Conservation (phyloP, 1,284 basidiomycete species). For the Rhodofomes roseus region DNA sequence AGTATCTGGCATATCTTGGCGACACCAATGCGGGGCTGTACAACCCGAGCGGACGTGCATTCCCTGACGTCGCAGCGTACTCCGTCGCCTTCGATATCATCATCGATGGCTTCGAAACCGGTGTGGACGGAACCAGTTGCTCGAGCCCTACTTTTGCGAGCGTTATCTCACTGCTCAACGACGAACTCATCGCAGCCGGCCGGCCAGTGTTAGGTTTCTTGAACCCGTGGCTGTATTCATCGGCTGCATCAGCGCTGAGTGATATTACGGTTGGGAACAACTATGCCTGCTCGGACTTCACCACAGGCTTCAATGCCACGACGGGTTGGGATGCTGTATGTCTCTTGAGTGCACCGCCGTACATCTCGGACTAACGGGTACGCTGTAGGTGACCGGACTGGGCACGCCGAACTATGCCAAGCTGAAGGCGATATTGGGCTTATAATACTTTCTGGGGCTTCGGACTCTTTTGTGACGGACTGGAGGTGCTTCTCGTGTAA, state of each 20-base stretch:
- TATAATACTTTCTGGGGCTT: too few relatives aligned
- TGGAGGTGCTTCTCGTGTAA: too few relatives aligned
- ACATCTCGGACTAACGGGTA: background rate
- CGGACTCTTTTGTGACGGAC: too few relatives aligned
- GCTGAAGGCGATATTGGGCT: slow-evolving; percentile 1
- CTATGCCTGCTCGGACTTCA: slow-evolving; percentile 30
- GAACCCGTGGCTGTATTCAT: slow-evolving; percentile 40
- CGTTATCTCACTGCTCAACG: slow-evolving; percentile 56
- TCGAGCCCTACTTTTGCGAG: slow-evolving; percentile 40
- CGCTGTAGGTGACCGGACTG: slow-evolving; percentile 25
- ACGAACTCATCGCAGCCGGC: slow-evolving; percentile 45
- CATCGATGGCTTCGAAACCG: slow-evolving; percentile 36
- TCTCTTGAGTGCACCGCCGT: too few relatives aligned
- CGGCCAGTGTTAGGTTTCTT: slow-evolving; percentile 44
- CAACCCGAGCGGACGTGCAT: slow-evolving; percentile 24
- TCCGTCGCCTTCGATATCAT: slow-evolving; percentile 52
- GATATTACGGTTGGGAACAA: slow-evolving; percentile 35
- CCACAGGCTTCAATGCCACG: slow-evolving; percentile 32
- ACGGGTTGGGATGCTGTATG: slow-evolving; percentile 39
- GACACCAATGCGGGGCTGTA: slow-evolving; percentile 43
- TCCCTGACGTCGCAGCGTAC: slow-evolving; percentile 12
- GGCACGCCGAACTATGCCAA: slow-evolving; percentile 24
- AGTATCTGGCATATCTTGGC: background rate
- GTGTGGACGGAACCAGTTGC: slow-evolving; percentile 52
- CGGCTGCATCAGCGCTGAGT: slow-evolving; percentile 31